Conservation (phyloP, 148 eudicot genomes). For the Dysphania ambrosioides region DNA sequence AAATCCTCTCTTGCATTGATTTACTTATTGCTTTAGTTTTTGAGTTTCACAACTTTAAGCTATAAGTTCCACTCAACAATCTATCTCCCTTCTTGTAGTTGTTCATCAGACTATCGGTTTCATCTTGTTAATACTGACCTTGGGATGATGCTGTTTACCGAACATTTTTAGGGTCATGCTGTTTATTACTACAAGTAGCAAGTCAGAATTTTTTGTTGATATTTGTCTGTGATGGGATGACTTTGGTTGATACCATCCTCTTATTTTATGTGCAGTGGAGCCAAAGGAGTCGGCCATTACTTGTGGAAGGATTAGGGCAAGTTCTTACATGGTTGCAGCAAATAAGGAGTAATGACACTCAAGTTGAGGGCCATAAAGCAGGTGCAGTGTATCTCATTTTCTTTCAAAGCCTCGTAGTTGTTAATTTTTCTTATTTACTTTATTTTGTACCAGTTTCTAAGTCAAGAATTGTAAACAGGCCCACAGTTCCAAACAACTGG, state of each 20-base stretch:
- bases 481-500: constrained; percentile 44
- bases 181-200: background rate
- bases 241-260: background rate
- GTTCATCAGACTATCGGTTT: too few species aligned
- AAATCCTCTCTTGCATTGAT: too few species aligned
- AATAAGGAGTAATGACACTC: constrained; percentile 28
- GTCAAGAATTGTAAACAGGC: constrained; percentile 35
- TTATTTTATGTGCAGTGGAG: constrained; percentile 57
- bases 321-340: constrained; percentile 64
- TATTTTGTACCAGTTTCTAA: background rate
- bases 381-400: constrained; percentile 33
- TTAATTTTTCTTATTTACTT: background rate
- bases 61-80: too few species aligned
- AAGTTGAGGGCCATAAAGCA: constrained; percentile 43
- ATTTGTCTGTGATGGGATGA: background rate
- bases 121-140: background rate
- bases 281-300: constrained; percentile 66
- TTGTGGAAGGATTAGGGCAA: constrained; percentile 58
- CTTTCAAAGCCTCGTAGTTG: background rate
- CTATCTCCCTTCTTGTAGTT: too few species aligned
- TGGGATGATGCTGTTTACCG: background rate
- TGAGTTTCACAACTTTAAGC: too few species aligned
- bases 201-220: background rate
- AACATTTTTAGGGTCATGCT: background rate
- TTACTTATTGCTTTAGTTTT: too few species aligned